These are phyloP conservation scores for Blastocystis sp. DNA, from an alignment of 352 stramenopile genomes.

Conservation along the genomic window DNA sequence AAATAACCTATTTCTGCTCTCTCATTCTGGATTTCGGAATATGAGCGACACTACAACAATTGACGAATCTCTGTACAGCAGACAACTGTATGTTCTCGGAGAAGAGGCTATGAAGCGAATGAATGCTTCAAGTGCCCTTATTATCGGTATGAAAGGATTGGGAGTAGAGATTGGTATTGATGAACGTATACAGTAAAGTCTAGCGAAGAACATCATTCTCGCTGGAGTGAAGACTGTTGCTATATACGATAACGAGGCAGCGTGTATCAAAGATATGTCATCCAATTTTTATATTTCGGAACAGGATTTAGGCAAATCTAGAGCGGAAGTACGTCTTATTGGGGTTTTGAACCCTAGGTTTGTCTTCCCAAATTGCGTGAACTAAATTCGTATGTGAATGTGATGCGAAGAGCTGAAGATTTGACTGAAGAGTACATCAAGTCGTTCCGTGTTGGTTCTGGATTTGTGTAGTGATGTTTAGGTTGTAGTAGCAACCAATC, in stretches of 20 bases:
- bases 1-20: not conserved
- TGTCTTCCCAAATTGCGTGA: conserved; percentile 63
- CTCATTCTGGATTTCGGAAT: no score
- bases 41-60: conserved; percentile 68
- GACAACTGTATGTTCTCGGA: conserved; percentile 98
- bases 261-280: conserved; percentile 51
- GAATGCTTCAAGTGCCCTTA: conserved; percentile 84
- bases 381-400: conserved; percentile 64
- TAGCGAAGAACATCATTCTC: conserved; percentile 66
- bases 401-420: conserved; percentile 25
- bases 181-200: not conserved
- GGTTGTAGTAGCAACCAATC: conserved; percentile 63
- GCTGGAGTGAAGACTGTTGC: conserved; percentile 63
- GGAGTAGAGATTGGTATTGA: conserved; percentile 63
- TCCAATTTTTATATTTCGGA: conserved; percentile 65
- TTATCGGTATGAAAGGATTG: conserved; percentile 75
- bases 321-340: conserved; percentile 38
- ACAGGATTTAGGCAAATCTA: conserved; percentile 59
- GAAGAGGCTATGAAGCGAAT: conserved; percentile 93
- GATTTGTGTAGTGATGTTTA: not conserved
- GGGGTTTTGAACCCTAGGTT: not conserved
- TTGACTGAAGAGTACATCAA: conserved; percentile 61
- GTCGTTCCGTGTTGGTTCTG: not conserved
- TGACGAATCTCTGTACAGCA: conserved; percentile 74
- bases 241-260: conserved; percentile 61